Evolutionary conservation across 768 basidiomycete genomes (phyloP).

Genomic region (Flagelloscypha sp.): DNA sequence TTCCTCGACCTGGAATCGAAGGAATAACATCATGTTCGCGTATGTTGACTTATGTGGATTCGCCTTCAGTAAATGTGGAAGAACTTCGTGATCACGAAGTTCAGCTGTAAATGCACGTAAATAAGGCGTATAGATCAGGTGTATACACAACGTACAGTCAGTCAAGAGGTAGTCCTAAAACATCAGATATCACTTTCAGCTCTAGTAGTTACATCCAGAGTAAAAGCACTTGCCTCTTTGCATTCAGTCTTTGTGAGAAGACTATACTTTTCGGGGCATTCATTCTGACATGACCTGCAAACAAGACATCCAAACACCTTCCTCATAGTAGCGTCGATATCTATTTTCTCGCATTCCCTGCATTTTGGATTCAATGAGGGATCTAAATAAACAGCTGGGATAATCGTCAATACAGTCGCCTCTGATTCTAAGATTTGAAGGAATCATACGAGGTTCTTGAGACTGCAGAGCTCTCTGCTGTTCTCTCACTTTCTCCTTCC

Average conservation of each 20-base stretch:
- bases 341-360: conserved; percentile 75
- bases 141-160: conserved; percentile 51
- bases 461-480: conserved; percentile 68
- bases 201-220: not conserved
- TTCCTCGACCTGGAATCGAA: conserved; percentile 88
- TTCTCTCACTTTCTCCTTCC: conserved; percentile 79
- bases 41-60: conserved; percentile 94
- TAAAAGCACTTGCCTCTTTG: conserved; percentile 58
- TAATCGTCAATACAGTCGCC: conserved; percentile 2
- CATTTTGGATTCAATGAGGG: conserved; percentile 74
- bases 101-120: conserved; percentile 52
- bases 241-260: conserved; percentile 97
- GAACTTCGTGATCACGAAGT: conserved; percentile 80
- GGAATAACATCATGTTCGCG: conserved; percentile 98
- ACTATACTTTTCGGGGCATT: conserved; percentile 86
- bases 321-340: conserved; percentile 77
- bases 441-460: conserved; percentile 59
- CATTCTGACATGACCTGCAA: conserved; percentile 86
- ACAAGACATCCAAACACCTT: conserved; percentile 81
- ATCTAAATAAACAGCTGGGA: conserved; percentile 71
- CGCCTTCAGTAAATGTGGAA: conserved; percentile 90
- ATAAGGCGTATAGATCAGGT: conserved; percentile 3
- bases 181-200: conserved; percentile 6
- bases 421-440: conserved; percentile 3
- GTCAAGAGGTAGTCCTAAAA: conserved; percentile 87